Evolutionary conservation across 768 basidiomycete genomes (phyloP), one percentile per base, ranked within the genome.

Genomic region (Pleurotus tuber-regium): DNA sequence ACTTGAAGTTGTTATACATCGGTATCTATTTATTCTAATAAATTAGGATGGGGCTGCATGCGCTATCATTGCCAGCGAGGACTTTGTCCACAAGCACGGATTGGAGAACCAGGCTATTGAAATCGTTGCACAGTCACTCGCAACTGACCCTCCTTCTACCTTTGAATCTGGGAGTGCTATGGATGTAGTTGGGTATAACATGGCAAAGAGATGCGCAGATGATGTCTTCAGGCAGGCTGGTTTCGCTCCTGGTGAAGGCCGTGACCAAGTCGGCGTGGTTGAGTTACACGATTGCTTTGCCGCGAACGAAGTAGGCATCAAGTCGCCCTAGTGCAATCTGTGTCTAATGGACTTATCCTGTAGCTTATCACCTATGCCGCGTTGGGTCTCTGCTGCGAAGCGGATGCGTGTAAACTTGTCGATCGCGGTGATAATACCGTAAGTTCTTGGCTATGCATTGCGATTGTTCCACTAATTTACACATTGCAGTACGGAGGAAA

Each of bases 271-370:
- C 11, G 87, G 87, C n/a, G 89, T 92, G 0, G 69, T 93, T 5
- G 92, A 94, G 63, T 73, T 93, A 6, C 91, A 93, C 54, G 91
- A 93, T 59, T 93, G 92, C 63, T 93, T 92, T 63, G 78, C 89
- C 51, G 75, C 87, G 8, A 89, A 91, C 60, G 89, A 92, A 75
- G 89, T 83, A 58, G 9, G 69, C 57, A 18, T 31, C 33, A 25
- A 36, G 33, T 28, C 21, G 2, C n/a, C 29, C 16, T 52, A 23
- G 14, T 29, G 12, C 42, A 23, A 28, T 30, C 9, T 41, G 31
- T 39, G 10, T 24, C 35, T 33, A 35, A 29, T 33, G 36, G n/a
- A n/a, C 39, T 29, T 31, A 19, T 43, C 6, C 26, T 38, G 14
- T 51, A 92, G 88, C 79, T 93, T 28, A 78, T 94, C 56, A 86